Evolutionary conservation across 768 basidiomycete species (phyloP), one percentile per base, ranked within the genome.

Genomic region (Podaxis sp.): DNA sequence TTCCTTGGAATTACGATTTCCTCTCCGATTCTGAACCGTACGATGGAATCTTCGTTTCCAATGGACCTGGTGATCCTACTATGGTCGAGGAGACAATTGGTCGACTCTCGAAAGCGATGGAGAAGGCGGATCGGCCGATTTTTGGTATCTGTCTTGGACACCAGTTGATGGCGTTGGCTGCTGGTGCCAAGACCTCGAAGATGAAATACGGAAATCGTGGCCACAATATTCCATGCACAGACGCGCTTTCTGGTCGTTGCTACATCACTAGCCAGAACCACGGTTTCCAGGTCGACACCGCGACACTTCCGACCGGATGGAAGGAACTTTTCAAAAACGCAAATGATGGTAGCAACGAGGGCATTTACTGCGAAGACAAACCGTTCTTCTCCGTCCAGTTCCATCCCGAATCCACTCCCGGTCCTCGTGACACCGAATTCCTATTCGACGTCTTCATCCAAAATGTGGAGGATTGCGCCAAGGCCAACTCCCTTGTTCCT

Each of bases 161-260:
- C 75, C 97, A 99, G 78, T 83, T 99, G 37, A 85, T 99, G 69
- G 95, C 96, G 6, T 85, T 98, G 64, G 97, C 97, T 33, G 90
- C 93, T 1, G 97, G 97, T 37, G 96, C 95, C 4, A 85, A 82
- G 65, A 99, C 97, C 4, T 93, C 93, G 40, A 99, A 99, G 78
- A 99, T 99, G 95, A 98, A 98, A 80, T 99, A 99, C 74, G 97
- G 97, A 41, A 99, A 99, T 72, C 93, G 97, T 66, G 97, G 97
- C 3, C 95, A 98, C 74, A 99, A 99, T 76, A 94, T 99, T 72
- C 97, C 97, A 2, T 99, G 96, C 74, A 99, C 93, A 17, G 93
- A 95, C 73, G 84, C 90, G 46, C 83, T 96, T 59, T 94, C 93
- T 54, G 97, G 96, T 33, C 83, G 97, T 59, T 99, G 97, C 79